Base-by-base conservation (phyloP, 345 rosid genomes). In the Melaleuca alternifolia region DNA sequence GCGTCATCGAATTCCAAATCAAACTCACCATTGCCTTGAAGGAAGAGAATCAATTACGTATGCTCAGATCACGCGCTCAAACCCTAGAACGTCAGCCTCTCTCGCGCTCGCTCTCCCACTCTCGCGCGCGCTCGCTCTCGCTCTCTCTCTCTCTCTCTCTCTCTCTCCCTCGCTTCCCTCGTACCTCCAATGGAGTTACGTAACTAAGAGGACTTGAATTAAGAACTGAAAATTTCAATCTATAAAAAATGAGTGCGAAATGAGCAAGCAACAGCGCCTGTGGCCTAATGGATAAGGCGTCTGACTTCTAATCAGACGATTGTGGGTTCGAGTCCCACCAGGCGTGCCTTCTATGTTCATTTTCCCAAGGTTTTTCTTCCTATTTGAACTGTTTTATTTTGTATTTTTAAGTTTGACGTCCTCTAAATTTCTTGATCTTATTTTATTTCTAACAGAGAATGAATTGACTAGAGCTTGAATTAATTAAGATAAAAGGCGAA, bases 251-350 rank as follows among this genome's bases (percentile, higher is more conserved):
- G 21, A 7, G 10, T 20, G 56, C 7, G 0, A 20, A 0, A 2
- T 0, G 1, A 18, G 23, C 24, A 7, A 6, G 4, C 1, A 7
- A 54, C 56, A n/a, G 94, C 93, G 90, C 94, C 94, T 93, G 93
- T 93, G 95, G 94, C 92, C 94, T 91, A 93, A 91, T 90, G 93
- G 93, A 90, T 90, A 88, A 89, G 91, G 91, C 89, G 89, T 86
- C 89, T 88, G 89, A 88, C 91, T 90, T 90, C 91, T 90, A 88
- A 88, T 88, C 91, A 90, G 90, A 89, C 92, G 93, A 93, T 92
- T 92, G 93, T 91, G 94, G 94, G 94, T 92, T 93, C 93, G 94
- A 92, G 90, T 92, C 95, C 94, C 94, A 93, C 92, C 91, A 92
- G 92, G 94, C 91, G 93, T 92, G 93, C 23, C 8, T 54, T 18